phyloP scores from a whole-genome alignment of 805 yeast species.

The Metschnikowia koreensis region DNA sequence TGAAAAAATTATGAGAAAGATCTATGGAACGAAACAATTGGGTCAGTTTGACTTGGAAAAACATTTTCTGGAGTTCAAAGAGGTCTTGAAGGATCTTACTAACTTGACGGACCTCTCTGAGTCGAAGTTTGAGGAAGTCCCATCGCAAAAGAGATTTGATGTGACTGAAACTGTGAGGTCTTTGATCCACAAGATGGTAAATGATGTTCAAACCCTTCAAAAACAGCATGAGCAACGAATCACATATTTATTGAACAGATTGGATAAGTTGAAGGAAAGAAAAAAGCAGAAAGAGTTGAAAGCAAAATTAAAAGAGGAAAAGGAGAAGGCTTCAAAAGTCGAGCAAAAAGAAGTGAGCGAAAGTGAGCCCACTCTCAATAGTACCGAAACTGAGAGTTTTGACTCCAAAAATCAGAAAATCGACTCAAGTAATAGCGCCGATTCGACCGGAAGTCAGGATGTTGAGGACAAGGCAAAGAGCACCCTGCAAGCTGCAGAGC shows the following conservation, averaged over 20 bases:
- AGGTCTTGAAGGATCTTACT: conserved; percentile 28
- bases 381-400: conserved; percentile 4
- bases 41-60: conserved; percentile 25
- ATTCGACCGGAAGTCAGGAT: conserved; percentile 17
- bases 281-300: conserved; percentile 32
- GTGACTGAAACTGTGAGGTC: conserved; percentile 26
- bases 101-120: conserved; percentile 21
- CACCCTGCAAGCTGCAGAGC: conserved; percentile 4
- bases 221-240: conserved; percentile 29
- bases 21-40: conserved; percentile 12
- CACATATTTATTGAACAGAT: conserved; percentile 25
- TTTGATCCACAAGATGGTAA: conserved; percentile 28
- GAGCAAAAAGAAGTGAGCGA: conserved; percentile 9
- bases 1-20: conserved; percentile 34
- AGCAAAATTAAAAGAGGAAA: conserved; percentile 29
- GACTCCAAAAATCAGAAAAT: background rate
- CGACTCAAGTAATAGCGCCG: background rate
- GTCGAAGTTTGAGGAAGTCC: conserved; percentile 21
- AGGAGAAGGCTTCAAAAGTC: conserved; percentile 15
- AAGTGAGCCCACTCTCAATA: conserved; percentile 6
- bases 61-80: conserved; percentile 26
- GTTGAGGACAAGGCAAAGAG: conserved; percentile 17
- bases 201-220: conserved; percentile 30
- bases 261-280: conserved; percentile 30
- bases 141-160: conserved; percentile 27